A percentile compares a stretch with the other conserved stretches of the same genome.
These are phyloP conservation scores for Arctium minus DNA, from an alignment of 129 eudicot species.

Conservation along the genomic window DNA sequence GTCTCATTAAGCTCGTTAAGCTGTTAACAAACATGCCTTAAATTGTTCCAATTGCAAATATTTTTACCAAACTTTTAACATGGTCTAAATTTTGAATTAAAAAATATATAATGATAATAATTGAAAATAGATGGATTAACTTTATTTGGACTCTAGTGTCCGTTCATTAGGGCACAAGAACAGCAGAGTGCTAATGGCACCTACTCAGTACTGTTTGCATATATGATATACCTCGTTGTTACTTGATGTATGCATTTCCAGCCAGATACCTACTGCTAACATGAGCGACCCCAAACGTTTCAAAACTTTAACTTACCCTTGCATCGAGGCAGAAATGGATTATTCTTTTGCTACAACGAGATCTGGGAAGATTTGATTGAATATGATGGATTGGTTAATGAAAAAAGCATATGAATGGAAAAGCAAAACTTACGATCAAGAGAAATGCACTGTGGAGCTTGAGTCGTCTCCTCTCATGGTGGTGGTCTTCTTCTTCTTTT, in stretches of 20 bases:
- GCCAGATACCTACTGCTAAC: neutral
- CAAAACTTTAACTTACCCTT: neutral
- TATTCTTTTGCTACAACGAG: neutral
- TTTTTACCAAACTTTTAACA: neutral
- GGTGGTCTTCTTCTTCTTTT: constrained; percentile 57
- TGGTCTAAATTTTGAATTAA: neutral
- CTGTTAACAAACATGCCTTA: neutral
- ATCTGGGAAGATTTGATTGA: neutral
- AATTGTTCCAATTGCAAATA: neutral
- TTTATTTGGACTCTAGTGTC: neutral
- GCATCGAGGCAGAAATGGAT: neutral
- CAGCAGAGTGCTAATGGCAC: neutral
- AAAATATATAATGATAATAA: neutral
- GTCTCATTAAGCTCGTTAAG: too few species aligned
- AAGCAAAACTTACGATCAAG: constrained; percentile 22
- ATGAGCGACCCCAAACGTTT: neutral
- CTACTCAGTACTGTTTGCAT: neutral
- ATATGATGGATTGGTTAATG: neutral
- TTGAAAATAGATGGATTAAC: neutral
- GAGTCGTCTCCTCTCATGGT: constrained; percentile 18
- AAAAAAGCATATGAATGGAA: neutral
- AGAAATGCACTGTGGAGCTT: constrained; percentile 33
- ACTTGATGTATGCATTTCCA: constrained; percentile 3
- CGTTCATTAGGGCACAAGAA: constrained; percentile 12
- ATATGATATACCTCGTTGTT: neutral